Conservation (phyloP, 768 basidiomycete species). For the Pulveroboletus frians region DNA sequence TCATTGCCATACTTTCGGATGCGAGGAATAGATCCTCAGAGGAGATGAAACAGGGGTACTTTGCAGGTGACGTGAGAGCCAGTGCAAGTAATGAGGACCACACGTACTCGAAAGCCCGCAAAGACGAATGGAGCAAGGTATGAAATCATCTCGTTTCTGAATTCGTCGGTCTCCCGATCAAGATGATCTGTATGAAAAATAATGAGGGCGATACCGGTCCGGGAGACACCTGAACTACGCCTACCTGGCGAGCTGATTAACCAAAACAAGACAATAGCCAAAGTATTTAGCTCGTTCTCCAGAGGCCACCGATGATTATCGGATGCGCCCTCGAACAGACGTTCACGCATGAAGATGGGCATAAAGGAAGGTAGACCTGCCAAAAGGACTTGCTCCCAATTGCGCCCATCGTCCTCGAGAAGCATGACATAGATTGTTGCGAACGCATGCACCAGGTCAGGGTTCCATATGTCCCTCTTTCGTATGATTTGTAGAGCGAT, state of each 20-base stretch:
- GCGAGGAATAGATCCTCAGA: slow-evolving; percentile 33
- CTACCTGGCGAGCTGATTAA: slow-evolving; percentile 33
- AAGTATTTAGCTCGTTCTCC: slow-evolving; percentile 39
- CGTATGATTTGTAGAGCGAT: slow-evolving; percentile 43
- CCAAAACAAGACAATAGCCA: slow-evolving; percentile 49
- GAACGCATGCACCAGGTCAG: slow-evolving; percentile 39
- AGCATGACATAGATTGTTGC: slow-evolving; percentile 55
- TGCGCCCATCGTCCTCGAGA: slow-evolving; percentile 49
- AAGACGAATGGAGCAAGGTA: slow-evolving; percentile 43
- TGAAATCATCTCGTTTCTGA: slow-evolving; percentile 31
- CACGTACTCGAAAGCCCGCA: slow-evolving; percentile 46
- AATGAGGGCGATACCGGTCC: neutral
- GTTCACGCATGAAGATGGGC: slow-evolving; percentile 34
- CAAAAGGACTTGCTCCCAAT: slow-evolving; percentile 42
- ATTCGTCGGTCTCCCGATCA: slow-evolving; percentile 32
- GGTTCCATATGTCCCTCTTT: slow-evolving; percentile 31
- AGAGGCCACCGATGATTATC: slow-evolving; percentile 46
- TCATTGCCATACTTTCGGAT: slow-evolving; percentile 9
- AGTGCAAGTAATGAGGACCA: neutral
- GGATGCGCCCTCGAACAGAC: slow-evolving; percentile 36
- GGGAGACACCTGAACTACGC: neutral
- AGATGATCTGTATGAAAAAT: slow-evolving; percentile 11
- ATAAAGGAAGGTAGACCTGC: slow-evolving; percentile 41
- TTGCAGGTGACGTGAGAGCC: slow-evolving; percentile 9
- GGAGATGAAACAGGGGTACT: slow-evolving; percentile 37